These are phyloP conservation scores for Pseudogymnoascus sp. DNA, from an alignment of 2,329 filamentous ascomycete species.

Conservation along the genomic window DNA sequence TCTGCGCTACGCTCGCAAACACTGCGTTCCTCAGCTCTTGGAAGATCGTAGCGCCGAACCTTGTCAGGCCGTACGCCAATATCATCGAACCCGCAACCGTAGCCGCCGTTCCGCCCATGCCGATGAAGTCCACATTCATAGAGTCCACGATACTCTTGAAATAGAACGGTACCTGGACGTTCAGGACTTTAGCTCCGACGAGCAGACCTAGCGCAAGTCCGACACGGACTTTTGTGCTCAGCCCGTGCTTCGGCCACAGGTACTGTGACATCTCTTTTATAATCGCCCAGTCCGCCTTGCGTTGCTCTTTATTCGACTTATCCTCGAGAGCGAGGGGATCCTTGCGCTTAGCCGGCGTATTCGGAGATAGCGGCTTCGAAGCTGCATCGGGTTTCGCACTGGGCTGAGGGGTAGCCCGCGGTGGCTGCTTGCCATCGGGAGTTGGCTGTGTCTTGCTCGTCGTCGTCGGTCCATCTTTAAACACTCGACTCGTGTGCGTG, in stretches of 20 bases:
- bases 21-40: constrained; percentile 93
- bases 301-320: constrained; percentile 74
- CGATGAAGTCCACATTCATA: constrained; percentile 92
- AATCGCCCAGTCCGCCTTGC: constrained; percentile 96
- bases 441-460: constrained; percentile 17
- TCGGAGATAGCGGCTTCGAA: constrained; percentile 18
- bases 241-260: constrained; percentile 86
- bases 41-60: constrained; percentile 82
- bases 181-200: constrained; percentile 85
- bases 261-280: constrained; percentile 97
- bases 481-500: constrained; percentile 21
- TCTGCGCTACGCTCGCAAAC: constrained; percentile 94
- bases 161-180: constrained; percentile 97
- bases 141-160: constrained; percentile 97
- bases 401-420: constrained; percentile 18
- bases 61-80: constrained; percentile 80
- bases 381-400: constrained; percentile 22
- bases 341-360: constrained; percentile 23
- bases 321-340: constrained; percentile 59
- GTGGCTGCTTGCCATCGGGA: constrained; percentile 19
- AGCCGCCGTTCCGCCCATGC: constrained; percentile 77
- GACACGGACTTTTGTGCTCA: constrained; percentile 77
- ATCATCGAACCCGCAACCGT: constrained; percentile 90
- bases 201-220: constrained; percentile 75
- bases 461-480: constrained; percentile 17